These are phyloP conservation scores for Thalassia testudinum DNA, from an alignment of 116 monocot genomes.

Conservation along the genomic window DNA sequence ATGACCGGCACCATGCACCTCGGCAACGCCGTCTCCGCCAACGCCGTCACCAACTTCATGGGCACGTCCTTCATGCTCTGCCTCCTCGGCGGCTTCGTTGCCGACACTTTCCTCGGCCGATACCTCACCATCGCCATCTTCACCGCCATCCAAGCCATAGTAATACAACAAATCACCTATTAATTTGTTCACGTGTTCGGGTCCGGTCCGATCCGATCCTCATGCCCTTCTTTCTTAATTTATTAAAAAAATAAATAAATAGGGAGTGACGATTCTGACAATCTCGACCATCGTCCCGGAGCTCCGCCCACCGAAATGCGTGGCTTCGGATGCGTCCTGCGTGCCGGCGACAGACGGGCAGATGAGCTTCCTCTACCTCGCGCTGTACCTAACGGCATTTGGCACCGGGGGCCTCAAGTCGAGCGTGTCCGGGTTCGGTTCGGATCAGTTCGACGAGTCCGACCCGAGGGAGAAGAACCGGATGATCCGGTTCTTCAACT, in stretches of 20 bases:
- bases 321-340: constrained; percentile 14
- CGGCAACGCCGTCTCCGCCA: constrained; percentile 25
- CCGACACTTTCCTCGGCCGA: constrained; percentile 35
- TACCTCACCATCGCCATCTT: constrained; percentile 33
- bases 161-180: not conserved
- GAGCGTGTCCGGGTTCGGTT: constrained; percentile 31
- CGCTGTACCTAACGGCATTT: constrained; percentile 26
- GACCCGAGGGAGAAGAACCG: constrained; percentile 23
- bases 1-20: constrained; percentile 31
- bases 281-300: constrained; percentile 14
- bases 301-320: constrained; percentile 24
- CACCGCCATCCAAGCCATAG: constrained; percentile 11
- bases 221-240: not conserved
- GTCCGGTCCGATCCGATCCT: not conserved
- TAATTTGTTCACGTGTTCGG: not conserved
- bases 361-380: constrained; percentile 17
- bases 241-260: not conserved
- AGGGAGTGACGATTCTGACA: constrained; percentile 28
- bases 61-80: constrained; percentile 32
- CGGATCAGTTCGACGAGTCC: constrained; percentile 40
- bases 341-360: constrained; percentile 13
- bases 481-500: constrained; percentile 33
- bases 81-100: constrained; percentile 39
- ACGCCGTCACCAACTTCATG: constrained; percentile 41
- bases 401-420: constrained; percentile 43